Evolutionary conservation across 306 rosid species (phyloP).

Genomic region (Hippophae rhamnoides): DNA sequence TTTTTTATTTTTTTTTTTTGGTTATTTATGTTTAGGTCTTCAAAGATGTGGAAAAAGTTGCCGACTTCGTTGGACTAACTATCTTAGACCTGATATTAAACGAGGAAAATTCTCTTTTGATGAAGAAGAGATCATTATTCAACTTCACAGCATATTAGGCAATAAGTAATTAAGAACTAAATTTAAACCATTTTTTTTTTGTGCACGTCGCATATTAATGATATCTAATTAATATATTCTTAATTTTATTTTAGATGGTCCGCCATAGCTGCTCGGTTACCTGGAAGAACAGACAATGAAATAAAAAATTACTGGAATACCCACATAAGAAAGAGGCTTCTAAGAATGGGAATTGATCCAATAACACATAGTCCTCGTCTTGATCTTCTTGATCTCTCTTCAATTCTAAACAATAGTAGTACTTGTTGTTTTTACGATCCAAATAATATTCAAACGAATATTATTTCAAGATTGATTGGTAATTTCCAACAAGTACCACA

Average conservation of each 20-base stretch:
- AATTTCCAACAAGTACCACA: slow-evolving; percentile 23
- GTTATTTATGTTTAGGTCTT: slow-evolving; percentile 34
- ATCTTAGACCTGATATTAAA: slow-evolving; percentile 88
- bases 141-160: slow-evolving; percentile 77
- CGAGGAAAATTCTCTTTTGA: slow-evolving; percentile 81
- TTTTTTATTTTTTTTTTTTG: neutral
- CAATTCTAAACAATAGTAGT: slow-evolving; percentile 45
- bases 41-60: slow-evolving; percentile 98
- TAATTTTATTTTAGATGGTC: slow-evolving; percentile 57
- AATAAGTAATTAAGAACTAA: slow-evolving; percentile 59
- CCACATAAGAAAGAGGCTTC: slow-evolving; percentile 77
- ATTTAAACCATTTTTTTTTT: too few relatives aligned
- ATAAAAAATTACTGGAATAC: slow-evolving; percentile 97
- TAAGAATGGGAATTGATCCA: slow-evolving; percentile 93
- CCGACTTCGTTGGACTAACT: slow-evolving; percentile 94
- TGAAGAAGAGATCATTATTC: slow-evolving; percentile 92
- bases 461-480: slow-evolving; percentile 38
- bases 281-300: slow-evolving; percentile 93
- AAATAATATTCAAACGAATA: slow-evolving; percentile 32
- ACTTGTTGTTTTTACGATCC: slow-evolving; percentile 36
- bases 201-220: too few relatives aligned
- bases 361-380: slow-evolving; percentile 79
- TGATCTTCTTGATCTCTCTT: slow-evolving; percentile 65
- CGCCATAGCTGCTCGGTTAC: slow-evolving; percentile 74
- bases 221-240: neutral